Evolutionary conservation across 208 protist species (phyloP), one percentile per base, ranked within the genome.

Genomic region (Trypanosoma congolense): DNA sequence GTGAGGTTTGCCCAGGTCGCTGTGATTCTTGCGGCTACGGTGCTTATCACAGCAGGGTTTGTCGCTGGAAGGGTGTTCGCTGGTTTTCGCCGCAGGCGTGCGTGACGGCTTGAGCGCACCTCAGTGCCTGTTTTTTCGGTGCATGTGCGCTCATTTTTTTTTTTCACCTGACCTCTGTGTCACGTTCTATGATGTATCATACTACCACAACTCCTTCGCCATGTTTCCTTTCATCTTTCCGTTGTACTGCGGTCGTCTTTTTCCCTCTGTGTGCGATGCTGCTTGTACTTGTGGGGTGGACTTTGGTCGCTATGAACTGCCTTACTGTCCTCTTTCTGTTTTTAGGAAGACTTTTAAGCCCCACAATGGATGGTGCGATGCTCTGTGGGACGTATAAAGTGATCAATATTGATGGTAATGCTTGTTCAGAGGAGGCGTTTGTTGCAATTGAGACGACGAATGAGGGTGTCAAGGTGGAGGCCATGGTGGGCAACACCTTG

Each of bases 311-410:
- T 46, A 24, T 46, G 21, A 46, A n/a, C 6, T 46, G 42, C n/a
- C n/a, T 43, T 51, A n/a, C 25, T 42, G 4, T 24, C 18, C 19
- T 5, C 16, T 5, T 49, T 51, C 16, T 19, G 18, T 30, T 21
- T 19, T 51, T 60, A 10, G 8, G 14, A 4, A 3, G 14, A 18
- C 2, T 53, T 47, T 9, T 36, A 35, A 31, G 16, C 9, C 46
- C 24, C 31, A 28, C 35, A 14, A 56, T 64, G 58, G 38, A 49
- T 8, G 28, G 29, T n/a, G 64, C 69, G 33, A 68, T 78, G 2
- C 65, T 90, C 56, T 87, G 69, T 41, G 82, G 78, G 16, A 47
- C 40, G 0, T 87, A 80, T 60, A 57, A 65, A 25, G 59, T 90
- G 6, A 61, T 65, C 21, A 73, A 80, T 25, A 80, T 75, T 43